Base-by-base conservation (phyloP, 805 yeast species). In the Wickerhamomyces hampshirensis region DNA sequence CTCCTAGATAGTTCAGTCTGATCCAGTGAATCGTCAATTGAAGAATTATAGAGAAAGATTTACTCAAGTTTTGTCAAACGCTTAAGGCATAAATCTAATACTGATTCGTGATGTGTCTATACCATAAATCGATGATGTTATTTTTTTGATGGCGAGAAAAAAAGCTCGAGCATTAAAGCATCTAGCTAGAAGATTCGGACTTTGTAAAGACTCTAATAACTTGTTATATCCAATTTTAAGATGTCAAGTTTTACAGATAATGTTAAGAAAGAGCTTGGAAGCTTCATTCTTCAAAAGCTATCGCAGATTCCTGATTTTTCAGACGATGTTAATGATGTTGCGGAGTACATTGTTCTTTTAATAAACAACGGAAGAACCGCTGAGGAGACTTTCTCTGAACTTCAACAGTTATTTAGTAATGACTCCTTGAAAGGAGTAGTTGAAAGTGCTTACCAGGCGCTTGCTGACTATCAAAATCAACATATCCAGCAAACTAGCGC, bases 321-420 rank as follows among this genome's bases (percentile, higher is more conserved):
- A 9, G 80, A 74, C 37, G 80, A 75, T 48, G 67, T 71, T 18
- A 66, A 62, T 30, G 81, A 79, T 47, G 78, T 80, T 28, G 84
- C 93, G 11, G 93, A 84, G 57, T 84, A 74, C 51, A 76, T 84
- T 38, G 70, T 78, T n/a, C 71, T 82, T 30, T 64, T 84, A 56
- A 80, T 84, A 42, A 78, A 80, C 11, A 81, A 80, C 46, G 78
- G 80, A 48, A 77, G 80, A 50, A 62, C 76, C 5, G 72, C 80
- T 10, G 68, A 65, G 13, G 83, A 78, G 35, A 79, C 83, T 24
- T 69, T 72, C 14, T 61, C 60, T 14, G 93, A 84, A 51, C 67
- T 84, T 21, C 64, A 73, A 24, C 71, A 75, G 30, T 62, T 83
- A 34, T 77, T 81, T 43, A 82, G 80, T 36, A 71, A 73, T 4